Evolutionary conservation across 768 basidiomycete species (phyloP).

Genomic region (Russula compacta): DNA sequence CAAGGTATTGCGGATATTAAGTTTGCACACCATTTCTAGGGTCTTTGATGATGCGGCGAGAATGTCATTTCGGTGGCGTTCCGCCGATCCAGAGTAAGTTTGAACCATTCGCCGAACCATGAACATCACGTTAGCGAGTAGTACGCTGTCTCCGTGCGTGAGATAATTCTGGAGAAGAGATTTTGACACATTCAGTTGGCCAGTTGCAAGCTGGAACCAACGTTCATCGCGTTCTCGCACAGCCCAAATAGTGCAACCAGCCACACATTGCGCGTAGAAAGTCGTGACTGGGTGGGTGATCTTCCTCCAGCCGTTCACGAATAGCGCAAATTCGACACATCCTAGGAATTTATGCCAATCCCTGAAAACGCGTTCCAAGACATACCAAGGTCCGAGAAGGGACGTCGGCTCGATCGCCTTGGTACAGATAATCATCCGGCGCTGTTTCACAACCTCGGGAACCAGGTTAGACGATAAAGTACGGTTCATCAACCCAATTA

Average conservation of each 20-base stretch:
- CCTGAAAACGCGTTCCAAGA: background rate
- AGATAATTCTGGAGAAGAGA: background rate
- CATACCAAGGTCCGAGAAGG: slow-evolving; percentile 5
- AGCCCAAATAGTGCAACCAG: background rate
- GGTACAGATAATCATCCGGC: slow-evolving; percentile 5
- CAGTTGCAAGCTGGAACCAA: background rate
- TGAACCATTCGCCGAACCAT: background rate
- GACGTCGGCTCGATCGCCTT: background rate
- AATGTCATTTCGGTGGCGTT: background rate
- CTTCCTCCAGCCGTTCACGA: background rate
- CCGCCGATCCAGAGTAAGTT: background rate
- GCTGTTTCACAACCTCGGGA: background rate
- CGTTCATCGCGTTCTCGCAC: background rate
- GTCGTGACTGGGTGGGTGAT: background rate
- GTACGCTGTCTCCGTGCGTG: background rate
- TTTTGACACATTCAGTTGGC: background rate
- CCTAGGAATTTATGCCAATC: background rate
- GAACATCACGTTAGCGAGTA: background rate
- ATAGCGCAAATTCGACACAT: slow-evolving; percentile 3
- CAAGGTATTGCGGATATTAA: background rate
- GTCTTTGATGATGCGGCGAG: background rate
- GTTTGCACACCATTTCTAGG: background rate
- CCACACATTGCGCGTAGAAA: slow-evolving; percentile 2
- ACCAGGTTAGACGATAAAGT: slow-evolving; percentile 8
- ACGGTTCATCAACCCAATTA: slow-evolving; percentile 4